Evolutionary conservation across 345 rosid genomes (phyloP), one percentile per base, ranked within the genome.

Genomic region (Populus euphratica): DNA sequence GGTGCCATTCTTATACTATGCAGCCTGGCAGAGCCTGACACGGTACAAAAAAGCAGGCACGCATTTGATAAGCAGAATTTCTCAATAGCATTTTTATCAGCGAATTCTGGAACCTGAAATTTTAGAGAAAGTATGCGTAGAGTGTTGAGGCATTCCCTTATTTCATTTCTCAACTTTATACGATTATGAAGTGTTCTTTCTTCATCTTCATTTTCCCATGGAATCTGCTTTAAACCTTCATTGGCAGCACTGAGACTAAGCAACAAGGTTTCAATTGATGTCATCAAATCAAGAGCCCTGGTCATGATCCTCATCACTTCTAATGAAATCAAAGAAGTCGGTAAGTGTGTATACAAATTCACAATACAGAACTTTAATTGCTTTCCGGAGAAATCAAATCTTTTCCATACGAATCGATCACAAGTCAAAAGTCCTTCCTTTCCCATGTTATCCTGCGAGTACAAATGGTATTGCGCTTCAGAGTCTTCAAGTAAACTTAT

Each of bases 261-360:
- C 59, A 79, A 4, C 80, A 72, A 68, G 73, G 0, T 0, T 44
- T 17, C 38, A 74, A 61, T 29, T 23, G 5, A 11, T 50, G 38
- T 66, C 8, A 87, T 86, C 74, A 82, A 68, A 65, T 64, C 49
- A 8, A 76, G 72, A 67, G 81, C 62, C 29, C 1, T 27, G 41
- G 65, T 6, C 86, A 87, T 84, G 10, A 63, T 77, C 20, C 69
- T 80, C 0, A 78, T 87, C 10, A 79, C 73, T n/a, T 21, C 50
- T 72, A 72, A 68, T 23, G 86, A 75, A 50, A 86, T 78, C 18
- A 74, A 1, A 20, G 69, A 0, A 23, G 90, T 84, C 61, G 88
- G 88, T 70, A 85, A 50, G 74, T 87, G 90, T 49, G 77, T 70
- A 38, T 52, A 81, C 73, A 86, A 56, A 80, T 81, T 81, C 38